Conservation (phyloP, 225 moss, liverwort and hornwort genomes). For the Physcomitrium patens region DNA sequence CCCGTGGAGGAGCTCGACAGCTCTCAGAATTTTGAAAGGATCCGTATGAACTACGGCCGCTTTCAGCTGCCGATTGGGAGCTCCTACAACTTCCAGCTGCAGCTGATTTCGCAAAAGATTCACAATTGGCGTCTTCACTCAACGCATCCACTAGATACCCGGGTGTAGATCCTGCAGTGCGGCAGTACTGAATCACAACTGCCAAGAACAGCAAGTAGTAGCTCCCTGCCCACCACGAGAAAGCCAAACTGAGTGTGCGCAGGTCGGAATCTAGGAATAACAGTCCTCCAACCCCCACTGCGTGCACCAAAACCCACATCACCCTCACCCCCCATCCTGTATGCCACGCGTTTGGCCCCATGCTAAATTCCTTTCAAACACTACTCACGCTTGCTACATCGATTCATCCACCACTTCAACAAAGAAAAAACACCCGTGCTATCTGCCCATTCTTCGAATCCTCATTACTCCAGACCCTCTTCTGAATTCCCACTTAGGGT, state of each 20-base stretch:
- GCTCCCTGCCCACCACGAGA: slow-evolving; percentile 69
- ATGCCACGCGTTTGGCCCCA: slow-evolving; percentile 58
- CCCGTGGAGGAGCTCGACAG: slow-evolving; percentile 28
- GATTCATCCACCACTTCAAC: not conserved
- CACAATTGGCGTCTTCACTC: slow-evolving; percentile 59
- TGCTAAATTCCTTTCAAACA: slow-evolving; percentile 32
- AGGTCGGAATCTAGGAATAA: slow-evolving; percentile 80
- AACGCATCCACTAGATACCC: slow-evolving; percentile 85
- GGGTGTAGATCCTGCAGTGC: slow-evolving; percentile 89
- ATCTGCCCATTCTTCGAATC: slow-evolving; percentile 28
- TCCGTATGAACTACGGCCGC: slow-evolving; percentile 36
- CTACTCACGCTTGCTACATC: not conserved
- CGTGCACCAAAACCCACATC: slow-evolving; percentile 85
- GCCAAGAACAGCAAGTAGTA: slow-evolving; percentile 70
- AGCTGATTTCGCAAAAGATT: slow-evolving; percentile 61
- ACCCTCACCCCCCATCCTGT: slow-evolving; percentile 87
- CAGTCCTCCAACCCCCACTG: slow-evolving; percentile 67
- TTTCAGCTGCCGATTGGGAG: slow-evolving; percentile 31
- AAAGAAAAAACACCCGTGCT: not conserved
- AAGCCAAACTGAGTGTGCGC: slow-evolving; percentile 48
- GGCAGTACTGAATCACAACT: slow-evolving; percentile 77
- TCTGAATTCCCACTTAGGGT: slow-evolving; percentile 40
- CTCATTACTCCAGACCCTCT: slow-evolving; percentile 25
- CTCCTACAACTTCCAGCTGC: slow-evolving; percentile 30
- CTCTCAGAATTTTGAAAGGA: slow-evolving; percentile 30